Evolutionary conservation across 306 rosid species (phyloP), one percentile per base, ranked within the genome.

Genomic region (Vicia faba): DNA sequence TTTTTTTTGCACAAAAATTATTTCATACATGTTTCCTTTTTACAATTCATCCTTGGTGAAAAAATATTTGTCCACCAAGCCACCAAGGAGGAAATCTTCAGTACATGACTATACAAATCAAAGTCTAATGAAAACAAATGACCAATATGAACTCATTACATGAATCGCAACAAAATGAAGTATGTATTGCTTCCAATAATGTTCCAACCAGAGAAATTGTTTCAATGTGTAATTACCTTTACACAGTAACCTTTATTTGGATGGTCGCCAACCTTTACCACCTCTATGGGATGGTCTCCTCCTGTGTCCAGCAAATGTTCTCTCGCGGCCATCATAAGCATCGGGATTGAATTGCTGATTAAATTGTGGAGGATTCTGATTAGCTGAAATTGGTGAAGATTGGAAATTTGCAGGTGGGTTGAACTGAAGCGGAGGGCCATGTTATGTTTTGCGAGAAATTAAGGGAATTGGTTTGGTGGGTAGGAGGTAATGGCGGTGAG

Each of bases 221-320:
- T 19, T 60, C 58, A 19, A 35, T 45, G 31, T 43, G 62, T 58
- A 57, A 7, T 33, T 7, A 33, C 38, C 38, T 7, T 35, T 4
- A 41, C 16, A 46, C 4, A 20, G 8, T 16, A 48, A n/a, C 35
- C 64, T 54, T 82, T 80, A 87, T 59, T 46, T 71, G 33, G 76
- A 44, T 50, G 85, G 77, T 40, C 58, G 76, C 79, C 84, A 29
- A 13, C 84, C 81, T 61, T 63, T 77, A 51, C 87, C 82, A 5
- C 83, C 76, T 12, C 71, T 61, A 13, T 69, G 82, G 49, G 59
- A 40, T 13, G 79, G 39, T 55, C 39, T 71, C 67, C 66, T 74
- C 50, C 87, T 86, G 35, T 20, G 80, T 36, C 57, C n/a, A 16
- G 82, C 61, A 69, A 55, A 55, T 20, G 78, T 61, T 66, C 66